Base-by-base conservation (phyloP, 495 filamentous ascomycete genomes). In the Annulohypoxylon bovei region DNA sequence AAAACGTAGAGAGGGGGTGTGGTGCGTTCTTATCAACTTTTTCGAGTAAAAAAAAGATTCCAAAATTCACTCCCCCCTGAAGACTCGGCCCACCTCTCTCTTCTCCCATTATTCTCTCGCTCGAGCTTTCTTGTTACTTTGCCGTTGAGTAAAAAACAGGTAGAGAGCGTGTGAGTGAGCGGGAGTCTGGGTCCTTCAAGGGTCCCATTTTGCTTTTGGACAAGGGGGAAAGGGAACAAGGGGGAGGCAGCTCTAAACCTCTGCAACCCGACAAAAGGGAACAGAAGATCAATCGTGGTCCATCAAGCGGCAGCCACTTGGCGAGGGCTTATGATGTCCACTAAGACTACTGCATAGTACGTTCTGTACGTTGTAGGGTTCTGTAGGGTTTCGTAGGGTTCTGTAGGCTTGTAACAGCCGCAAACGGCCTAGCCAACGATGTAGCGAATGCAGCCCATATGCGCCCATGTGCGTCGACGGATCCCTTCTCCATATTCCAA, bases 11-110 rank as follows among this genome's bases (percentile, higher is more conserved):
- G 54, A 68, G 70, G 70, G 70, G 70, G 64, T 68, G 70, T 72
- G 70, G 70, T 67, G 70, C 70, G 65, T 61, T 72, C 70, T 72
- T 72, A 72, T 72, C 70, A 68, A 67, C 62, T 66, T 67, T 71
- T 63, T 65, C 37, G 16, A 62, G 59, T 71, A 40, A 40, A 16
- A 40, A 42, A 42, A 42, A 42, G 20, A 42, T 67, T 64, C 64
- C 30, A 67, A 66, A 62, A 60, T 52, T 72, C 65, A 65, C 70
- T 72, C 70, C 70, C 70, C 70, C 64, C 67, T 72, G 59, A 52
- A 30, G 65, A 44, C 54, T 53, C 47, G 70, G 55, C 64, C 70
- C 70, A 72, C 70, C 55, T 68, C 46, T 55, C 18, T 54, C 32
- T 6, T 61, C 42, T 54, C 39, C 40, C 54, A 56, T 46, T 56